A percentile compares a stretch with the other conserved stretches of the same genome.
Conservation (phyloP, 2,329 filamentous ascomycete genomes). For the Aotearoamyces nothofagi region DNA sequence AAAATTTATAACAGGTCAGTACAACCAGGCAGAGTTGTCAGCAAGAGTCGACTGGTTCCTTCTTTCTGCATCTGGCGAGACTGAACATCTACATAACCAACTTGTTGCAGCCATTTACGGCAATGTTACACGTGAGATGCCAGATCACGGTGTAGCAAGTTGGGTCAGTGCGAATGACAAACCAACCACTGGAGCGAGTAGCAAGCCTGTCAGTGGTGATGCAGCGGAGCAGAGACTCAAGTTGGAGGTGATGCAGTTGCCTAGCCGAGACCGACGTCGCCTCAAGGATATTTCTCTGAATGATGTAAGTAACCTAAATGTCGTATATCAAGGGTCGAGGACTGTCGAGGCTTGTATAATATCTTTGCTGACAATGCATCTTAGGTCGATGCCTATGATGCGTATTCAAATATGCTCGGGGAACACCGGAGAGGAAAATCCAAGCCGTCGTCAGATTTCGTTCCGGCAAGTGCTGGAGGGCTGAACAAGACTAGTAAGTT, state of each 20-base stretch:
- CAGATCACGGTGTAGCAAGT: constrained; percentile 49
- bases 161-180: constrained; percentile 63
- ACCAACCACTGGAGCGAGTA: constrained; percentile 36
- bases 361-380: constrained; percentile 1
- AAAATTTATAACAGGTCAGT: constrained; percentile 32
- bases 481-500: constrained; percentile 57
- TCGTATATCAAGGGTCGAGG: too few relatives aligned
- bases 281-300: constrained; percentile 50
- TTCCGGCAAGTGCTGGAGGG: constrained; percentile 53
- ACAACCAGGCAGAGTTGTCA: constrained; percentile 47
- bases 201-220: constrained; percentile 49
- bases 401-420: constrained; percentile 17
- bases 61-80: constrained; percentile 33
- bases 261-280: constrained; percentile 47
- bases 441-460: constrained; percentile 38
- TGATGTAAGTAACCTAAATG: constrained; percentile 40
- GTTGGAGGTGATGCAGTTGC: constrained; percentile 56
- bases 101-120: constrained; percentile 50
- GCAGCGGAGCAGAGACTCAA: constrained; percentile 50
- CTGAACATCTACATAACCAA: constrained; percentile 51
- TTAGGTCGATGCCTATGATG: constrained; percentile 18
- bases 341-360: too few relatives aligned
- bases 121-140: constrained; percentile 55
- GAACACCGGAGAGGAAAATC: constrained; percentile 20
- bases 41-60: constrained; percentile 45